Conservation (phyloP, 495 filamentous ascomycete species). For the Pyronema omphalodes region DNA sequence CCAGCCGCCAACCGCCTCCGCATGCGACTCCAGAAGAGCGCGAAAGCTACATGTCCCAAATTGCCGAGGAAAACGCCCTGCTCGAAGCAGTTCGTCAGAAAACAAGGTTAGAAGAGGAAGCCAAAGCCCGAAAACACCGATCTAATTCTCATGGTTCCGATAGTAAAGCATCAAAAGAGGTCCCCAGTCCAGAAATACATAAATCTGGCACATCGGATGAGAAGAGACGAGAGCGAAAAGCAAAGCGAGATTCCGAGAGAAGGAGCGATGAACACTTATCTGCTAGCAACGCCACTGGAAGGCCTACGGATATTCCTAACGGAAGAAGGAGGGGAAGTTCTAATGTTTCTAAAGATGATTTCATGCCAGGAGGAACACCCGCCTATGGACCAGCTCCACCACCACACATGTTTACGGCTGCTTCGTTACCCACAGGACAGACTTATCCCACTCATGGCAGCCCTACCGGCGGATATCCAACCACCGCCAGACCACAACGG, state of each 20-base stretch:
- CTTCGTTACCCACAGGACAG: no score
- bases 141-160: slow-evolving; percentile 3
- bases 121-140: slow-evolving; percentile 10
- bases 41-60: neutral
- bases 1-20: neutral
- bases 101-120: neutral
- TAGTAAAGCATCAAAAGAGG: neutral
- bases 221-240: neutral
- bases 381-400: no score
- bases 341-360: no score
- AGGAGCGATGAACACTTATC: neutral
- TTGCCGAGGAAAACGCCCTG: slow-evolving; percentile 13
- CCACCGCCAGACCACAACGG: slow-evolving; percentile 7
- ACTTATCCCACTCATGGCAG: no score
- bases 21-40: neutral
- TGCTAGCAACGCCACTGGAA: slow-evolving; percentile 6
- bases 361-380: neutral
- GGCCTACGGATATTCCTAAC: slow-evolving; percentile 12
- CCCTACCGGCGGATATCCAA: neutral
- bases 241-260: neutral
- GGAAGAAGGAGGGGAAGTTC: neutral
- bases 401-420: no score
- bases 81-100: slow-evolving; percentile 11
- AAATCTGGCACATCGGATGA: neutral
- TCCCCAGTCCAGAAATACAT: no score